These are phyloP conservation scores for Salvia hispanica DNA, from an alignment of 257 asterid genomes.

Conservation along the genomic window DNA sequence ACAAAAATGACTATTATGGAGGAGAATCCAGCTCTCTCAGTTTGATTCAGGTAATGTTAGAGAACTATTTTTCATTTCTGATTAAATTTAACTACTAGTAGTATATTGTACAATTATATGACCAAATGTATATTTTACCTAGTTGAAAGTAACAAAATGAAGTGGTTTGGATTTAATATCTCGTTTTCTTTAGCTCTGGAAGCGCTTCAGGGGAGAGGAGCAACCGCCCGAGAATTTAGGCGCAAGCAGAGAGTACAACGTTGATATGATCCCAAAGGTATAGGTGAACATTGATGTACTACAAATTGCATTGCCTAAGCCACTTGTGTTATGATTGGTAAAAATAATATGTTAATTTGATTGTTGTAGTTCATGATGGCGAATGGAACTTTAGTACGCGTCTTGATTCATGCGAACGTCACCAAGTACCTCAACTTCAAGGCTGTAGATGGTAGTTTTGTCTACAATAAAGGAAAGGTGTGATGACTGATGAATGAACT, in stretches of 20 bases:
- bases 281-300: background rate
- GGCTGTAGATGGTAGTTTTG: conserved; percentile 99
- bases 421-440: conserved; percentile 97
- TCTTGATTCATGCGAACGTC: conserved; percentile 86
- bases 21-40: conserved; percentile 89
- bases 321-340: background rate
- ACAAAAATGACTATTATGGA: conserved; percentile 93
- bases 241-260: conserved; percentile 89
- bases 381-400: conserved; percentile 91
- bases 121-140: background rate
- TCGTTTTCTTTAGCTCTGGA: conserved; percentile 71
- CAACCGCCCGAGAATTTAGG: conserved; percentile 75
- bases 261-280: conserved; percentile 98
- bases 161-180: background rate
- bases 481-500: conserved; percentile 7
- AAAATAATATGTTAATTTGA: background rate
- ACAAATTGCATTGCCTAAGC: background rate
- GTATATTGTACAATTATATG: background rate
- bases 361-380: conserved; percentile 90
- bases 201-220: conserved; percentile 84
- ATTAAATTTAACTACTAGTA: background rate
- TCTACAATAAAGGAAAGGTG: conserved; percentile 96
- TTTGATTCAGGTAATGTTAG: conserved; percentile 68
- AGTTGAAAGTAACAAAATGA: background rate
- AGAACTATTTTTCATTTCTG: background rate